Evolutionary conservation across 768 basidiomycete genomes (phyloP), one percentile per base, ranked within the genome.

Genomic region (Amanita pallidorosea): DNA sequence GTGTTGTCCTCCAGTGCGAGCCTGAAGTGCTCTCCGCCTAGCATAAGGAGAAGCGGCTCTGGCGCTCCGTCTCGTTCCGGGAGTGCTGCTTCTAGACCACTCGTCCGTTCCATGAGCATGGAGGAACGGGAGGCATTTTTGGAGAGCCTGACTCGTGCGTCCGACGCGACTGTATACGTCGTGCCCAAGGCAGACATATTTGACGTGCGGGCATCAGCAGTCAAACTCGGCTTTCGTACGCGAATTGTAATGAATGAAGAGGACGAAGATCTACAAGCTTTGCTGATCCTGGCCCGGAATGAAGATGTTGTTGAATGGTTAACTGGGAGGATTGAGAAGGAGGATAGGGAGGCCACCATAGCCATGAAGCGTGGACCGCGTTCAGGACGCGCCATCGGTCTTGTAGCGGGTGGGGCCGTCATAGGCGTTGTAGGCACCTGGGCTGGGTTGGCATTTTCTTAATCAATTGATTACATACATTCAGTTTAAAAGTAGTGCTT

Each of bases 351-450:
- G 11, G 29, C 33, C 13, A 31, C 47, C 13, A 65, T 65, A 47
- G 65, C 59, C 22, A 54, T 54, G 48, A 63, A 63, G 52, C 52
- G 58, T 3, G 27, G 11, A 33, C 40, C 40, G 5, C 27, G 6
- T 9, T 51, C 49, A 5, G 31, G 36, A 27, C 49, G 29, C 27
- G n/a, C 40, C 29, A 34, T 51, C 34, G 31, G 40, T 6, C 31
- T 51, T 13, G 17, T 70, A 45, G 79, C 79, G 53, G 74, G 77
- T 15, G 78, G 75, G 42, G 77, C 72, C n/a, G 68, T 81, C 15
- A 71, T 81, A 17, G 81, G 81, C 36, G 80, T 76, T 36, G 76
- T 80, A 6, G 78, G 78, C 37, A 70, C 78, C 45, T 80, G 73
- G 69, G 76, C 76, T 17, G 77, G 79, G 13, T 68, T 82, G 47